Conservation (phyloP, 2,329 filamentous ascomycete genomes). For the Colletotrichum theobromicola region DNA sequence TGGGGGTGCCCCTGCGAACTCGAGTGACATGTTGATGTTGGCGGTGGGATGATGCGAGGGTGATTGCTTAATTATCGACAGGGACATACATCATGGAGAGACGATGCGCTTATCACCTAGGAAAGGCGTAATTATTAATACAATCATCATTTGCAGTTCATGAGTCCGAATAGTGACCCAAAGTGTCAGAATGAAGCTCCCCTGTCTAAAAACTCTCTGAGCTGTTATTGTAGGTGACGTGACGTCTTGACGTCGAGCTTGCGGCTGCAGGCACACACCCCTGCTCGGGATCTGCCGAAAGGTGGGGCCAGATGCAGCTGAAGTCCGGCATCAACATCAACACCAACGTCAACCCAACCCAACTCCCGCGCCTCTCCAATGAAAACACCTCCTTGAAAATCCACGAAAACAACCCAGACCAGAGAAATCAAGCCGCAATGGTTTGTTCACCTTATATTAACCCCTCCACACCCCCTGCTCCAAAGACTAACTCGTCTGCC, state of each 20-base stretch:
- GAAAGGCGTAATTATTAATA: not conserved
- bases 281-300: not conserved
- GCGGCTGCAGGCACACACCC: not conserved
- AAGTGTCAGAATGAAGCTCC: not conserved
- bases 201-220: not conserved
- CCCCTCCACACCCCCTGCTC: too few relatives aligned
- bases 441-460: not conserved
- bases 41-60: not conserved
- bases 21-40: not conserved
- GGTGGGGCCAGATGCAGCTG: not conserved
- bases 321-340: slow-evolving; percentile 1
- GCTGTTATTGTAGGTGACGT: not conserved
- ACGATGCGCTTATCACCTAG: not conserved
- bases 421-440: not conserved
- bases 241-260: not conserved
- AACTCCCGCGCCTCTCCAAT: too few relatives aligned
- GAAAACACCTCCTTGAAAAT: not conserved
- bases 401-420: not conserved
- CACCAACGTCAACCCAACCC: not conserved
- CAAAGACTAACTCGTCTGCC: slow-evolving; percentile 11
- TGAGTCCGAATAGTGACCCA: not conserved
- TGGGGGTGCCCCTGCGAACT: not conserved
- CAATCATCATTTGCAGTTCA: not conserved
- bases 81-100: not conserved
- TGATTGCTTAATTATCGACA: not conserved